Percentiles rank a stretch among this genome's conserved stretches.
Conservation (phyloP, 768 basidiomycete genomes). For the Chiua virens region DNA sequence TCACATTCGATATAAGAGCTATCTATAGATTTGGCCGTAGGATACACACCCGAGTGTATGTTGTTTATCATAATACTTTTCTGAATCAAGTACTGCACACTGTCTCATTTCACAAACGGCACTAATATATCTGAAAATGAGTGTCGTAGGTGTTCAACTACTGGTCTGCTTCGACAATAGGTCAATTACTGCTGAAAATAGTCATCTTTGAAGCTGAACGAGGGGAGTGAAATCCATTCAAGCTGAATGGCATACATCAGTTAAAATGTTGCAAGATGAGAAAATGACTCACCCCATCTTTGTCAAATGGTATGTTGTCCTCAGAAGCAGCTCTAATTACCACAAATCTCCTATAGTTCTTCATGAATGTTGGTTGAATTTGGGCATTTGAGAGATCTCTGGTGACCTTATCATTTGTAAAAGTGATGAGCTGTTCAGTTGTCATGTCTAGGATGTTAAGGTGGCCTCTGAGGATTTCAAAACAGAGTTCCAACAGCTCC, state of each 20-base stretch:
- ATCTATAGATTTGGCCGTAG: background rate
- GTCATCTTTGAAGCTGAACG: slow-evolving; percentile 62
- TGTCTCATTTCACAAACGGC: background rate
- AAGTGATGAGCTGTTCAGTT: slow-evolving; percentile 32
- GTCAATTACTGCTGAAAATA: slow-evolving; percentile 34
- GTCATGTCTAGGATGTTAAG: slow-evolving; percentile 35
- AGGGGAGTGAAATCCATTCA: slow-evolving; percentile 48
- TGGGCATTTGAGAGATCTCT: slow-evolving; percentile 55
- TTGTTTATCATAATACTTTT: too few species aligned
- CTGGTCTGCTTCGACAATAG: background rate
- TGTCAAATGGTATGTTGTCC: slow-evolving; percentile 23
- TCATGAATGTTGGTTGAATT: slow-evolving; percentile 61
- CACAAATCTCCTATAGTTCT: slow-evolving; percentile 63
- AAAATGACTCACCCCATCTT: slow-evolving; percentile 45
- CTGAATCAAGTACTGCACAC: too few species aligned
- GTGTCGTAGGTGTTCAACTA: background rate
- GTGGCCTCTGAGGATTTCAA: slow-evolving; percentile 23
- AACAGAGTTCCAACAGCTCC: slow-evolving; percentile 42
- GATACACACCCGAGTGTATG: too few species aligned
- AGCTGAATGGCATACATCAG: slow-evolving; percentile 39
- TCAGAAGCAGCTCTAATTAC: slow-evolving; percentile 47
- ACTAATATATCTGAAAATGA: too few species aligned
- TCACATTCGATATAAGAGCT: background rate
- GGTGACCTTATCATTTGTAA: slow-evolving; percentile 47
- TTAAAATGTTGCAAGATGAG: background rate